A percentile compares a stretch with the other conserved stretches of the same genome.
Conservation (phyloP, 805 yeast genomes). For the Lipomyces chichibuensis region DNA sequence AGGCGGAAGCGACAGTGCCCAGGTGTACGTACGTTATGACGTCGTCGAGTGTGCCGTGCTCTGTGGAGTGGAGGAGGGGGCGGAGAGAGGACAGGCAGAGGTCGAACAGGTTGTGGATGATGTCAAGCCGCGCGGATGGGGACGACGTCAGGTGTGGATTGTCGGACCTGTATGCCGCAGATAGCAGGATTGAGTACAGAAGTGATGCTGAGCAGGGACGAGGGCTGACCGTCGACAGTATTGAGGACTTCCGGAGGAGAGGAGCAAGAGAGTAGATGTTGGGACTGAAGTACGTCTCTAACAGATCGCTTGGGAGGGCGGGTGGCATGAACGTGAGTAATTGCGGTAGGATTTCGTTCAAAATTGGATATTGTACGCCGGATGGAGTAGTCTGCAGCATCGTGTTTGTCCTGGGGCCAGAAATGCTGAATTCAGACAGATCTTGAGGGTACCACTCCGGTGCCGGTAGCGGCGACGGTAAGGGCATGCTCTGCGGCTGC, state of each 20-base stretch:
- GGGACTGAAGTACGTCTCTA: slow-evolving; percentile 40
- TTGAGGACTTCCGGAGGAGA: slow-evolving; percentile 38
- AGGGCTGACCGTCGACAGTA: slow-evolving; percentile 32
- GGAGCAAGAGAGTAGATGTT: slow-evolving; percentile 41
- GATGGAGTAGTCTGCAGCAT: slow-evolving; percentile 10
- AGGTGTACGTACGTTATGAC: slow-evolving; percentile 42
- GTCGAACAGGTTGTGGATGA: slow-evolving; percentile 38
- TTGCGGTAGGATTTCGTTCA: slow-evolving; percentile 35
- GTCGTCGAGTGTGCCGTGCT: slow-evolving; percentile 40
- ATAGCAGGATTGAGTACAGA: slow-evolving; percentile 39
- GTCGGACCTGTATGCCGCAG: slow-evolving; percentile 43
- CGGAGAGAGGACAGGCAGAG: slow-evolving; percentile 38
- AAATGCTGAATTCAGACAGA: slow-evolving; percentile 16
- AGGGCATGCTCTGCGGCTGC: neutral
- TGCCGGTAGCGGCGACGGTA: neutral
- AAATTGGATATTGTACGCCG: slow-evolving; percentile 33
- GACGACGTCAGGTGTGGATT: slow-evolving; percentile 40
- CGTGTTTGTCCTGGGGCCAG: slow-evolving; percentile 4
- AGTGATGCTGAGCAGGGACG: slow-evolving; percentile 38
- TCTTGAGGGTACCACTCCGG: slow-evolving; percentile 24
- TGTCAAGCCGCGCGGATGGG: slow-evolving; percentile 39
- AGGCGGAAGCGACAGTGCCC: slow-evolving; percentile 43
- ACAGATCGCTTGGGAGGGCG: slow-evolving; percentile 38
- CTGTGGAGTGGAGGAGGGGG: slow-evolving; percentile 37
- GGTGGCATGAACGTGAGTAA: slow-evolving; percentile 33